A percentile compares a stretch with the other conserved stretches of the same genome.
Evolutionary conservation across 306 rosid genomes (phyloP).

Genomic region (Calophaca sinica): DNA sequence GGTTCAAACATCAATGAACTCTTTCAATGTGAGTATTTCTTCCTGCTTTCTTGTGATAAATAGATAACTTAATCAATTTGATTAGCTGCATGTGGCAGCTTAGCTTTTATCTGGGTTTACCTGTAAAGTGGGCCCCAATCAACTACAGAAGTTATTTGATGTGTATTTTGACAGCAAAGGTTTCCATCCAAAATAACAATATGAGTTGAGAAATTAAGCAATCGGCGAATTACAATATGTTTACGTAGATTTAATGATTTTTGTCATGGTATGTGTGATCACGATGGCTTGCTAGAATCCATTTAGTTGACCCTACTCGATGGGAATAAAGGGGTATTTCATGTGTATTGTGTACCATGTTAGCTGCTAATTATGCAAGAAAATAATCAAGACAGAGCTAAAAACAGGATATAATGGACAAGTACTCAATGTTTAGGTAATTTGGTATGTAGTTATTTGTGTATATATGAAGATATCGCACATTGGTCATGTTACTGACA

Average conservation of each 20-base stretch:
- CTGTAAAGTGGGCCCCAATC: slow-evolving; percentile 14
- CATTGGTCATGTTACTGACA: slow-evolving; percentile 16
- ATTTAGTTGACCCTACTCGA: neutral
- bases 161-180: slow-evolving; percentile 25
- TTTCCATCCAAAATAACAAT: slow-evolving; percentile 2
- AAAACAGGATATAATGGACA: slow-evolving; percentile 26
- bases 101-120: slow-evolving; percentile 32
- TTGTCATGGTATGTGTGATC: neutral
- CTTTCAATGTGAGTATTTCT: slow-evolving; percentile 73
- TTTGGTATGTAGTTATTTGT: slow-evolving; percentile 16
- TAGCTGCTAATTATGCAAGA: slow-evolving; percentile 30
- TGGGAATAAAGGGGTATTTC: slow-evolving; percentile 6
- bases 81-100: slow-evolving; percentile 18
- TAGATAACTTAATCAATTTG: slow-evolving; percentile 31
- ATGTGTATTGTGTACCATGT: neutral
- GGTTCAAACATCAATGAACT: slow-evolving; percentile 67
- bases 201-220: slow-evolving; percentile 13
- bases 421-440: slow-evolving; percentile 10
- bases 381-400: neutral
- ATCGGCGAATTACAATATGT: neutral
- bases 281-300: slow-evolving; percentile 12
- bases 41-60: slow-evolving; percentile 23
- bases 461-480: slow-evolving; percentile 19
- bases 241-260: neutral
- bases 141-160: slow-evolving; percentile 23